Base-by-base conservation (phyloP, 257 asterid genomes). In the Solanum gracilifrons region DNA sequence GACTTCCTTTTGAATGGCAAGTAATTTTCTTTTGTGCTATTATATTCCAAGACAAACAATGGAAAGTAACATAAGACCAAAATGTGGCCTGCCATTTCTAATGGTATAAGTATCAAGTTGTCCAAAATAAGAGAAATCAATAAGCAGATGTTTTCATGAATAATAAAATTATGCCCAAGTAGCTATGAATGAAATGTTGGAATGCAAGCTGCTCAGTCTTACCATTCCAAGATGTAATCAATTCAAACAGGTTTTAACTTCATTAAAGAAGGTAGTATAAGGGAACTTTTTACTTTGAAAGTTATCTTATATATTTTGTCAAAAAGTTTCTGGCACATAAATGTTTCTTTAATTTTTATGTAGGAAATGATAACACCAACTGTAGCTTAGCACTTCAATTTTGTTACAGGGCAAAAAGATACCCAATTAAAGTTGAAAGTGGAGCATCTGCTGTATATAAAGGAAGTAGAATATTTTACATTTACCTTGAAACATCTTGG, bases 401-500 rank as follows among this genome's bases (percentile, higher is more conserved):
- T 85, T 87, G 86, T 89, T 84, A 87, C 93, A 97, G 99, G 99
- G 98, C 98, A 79, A 95, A 97, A 92, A 93, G 92, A 88, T 95
- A 90, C 89, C 99, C 99, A 37, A 94, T 97, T 90, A 95, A 92
- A 91, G 92, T 97, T 79, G 99, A 97, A 92, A 94, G 93, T 88
- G 94, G 94, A 91, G 91, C 86, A 64, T 92, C 94, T 83, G 87
- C 84, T 25, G 72, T 95, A 87, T 97, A 95, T 91, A 92, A 92
- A 88, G 99, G 98, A 91, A 90, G 91, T 89, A 91, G 92, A 89
- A 87, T 82, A 72, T 36, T 97, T 82, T 95, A 93, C 92, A 85
- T 97, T 86, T 97, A 95, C 92, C 93, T 93, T 21, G 98, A 97
- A 88, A 97, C 99, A 86, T 93, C 99, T 88, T 95, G 97, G 98